phyloP scores from a whole-genome alignment of 108 stramenopile species.

The Mayamaea pseudoterrestris region DNA sequence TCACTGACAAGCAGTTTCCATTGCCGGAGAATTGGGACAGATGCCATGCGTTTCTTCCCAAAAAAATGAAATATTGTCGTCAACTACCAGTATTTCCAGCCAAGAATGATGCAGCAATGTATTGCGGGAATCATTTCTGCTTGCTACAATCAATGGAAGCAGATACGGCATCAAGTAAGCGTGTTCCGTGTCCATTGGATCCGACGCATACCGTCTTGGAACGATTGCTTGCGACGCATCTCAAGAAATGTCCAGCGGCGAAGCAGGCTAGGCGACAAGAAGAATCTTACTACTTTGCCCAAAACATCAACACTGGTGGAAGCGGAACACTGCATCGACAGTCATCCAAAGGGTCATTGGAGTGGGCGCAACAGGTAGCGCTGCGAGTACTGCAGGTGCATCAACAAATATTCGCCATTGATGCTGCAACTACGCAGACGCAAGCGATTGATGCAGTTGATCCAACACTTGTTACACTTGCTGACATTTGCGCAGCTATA shows the following conservation, averaged over 20 bases:
- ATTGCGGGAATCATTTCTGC: constrained; percentile 37
- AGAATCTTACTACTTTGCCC: constrained; percentile 24
- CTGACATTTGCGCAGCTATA: constrained; percentile 48
- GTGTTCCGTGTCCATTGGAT: constrained; percentile 80
- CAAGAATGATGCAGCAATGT: constrained; percentile 6
- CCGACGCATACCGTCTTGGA: constrained; percentile 67
- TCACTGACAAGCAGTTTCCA: no score
- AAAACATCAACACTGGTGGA: constrained; percentile 60
- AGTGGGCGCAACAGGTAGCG: constrained; percentile 40
- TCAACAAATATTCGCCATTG: constrained; percentile 25
- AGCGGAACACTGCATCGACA: constrained; percentile 20
- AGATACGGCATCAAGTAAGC: constrained; percentile 34
- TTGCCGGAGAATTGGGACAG: constrained; percentile 55
- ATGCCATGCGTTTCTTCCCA: constrained; percentile 49
- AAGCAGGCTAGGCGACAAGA: constrained; percentile 29
- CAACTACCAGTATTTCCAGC: constrained; percentile 51
- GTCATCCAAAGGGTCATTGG: constrained; percentile 3
- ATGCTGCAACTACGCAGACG: no score
- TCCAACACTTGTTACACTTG: constrained; percentile 8
- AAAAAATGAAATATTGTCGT: constrained; percentile 53
- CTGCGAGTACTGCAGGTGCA: constrained; percentile 39
- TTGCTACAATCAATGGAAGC: neutral
- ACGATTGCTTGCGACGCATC: constrained; percentile 41
- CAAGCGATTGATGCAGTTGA: no score
- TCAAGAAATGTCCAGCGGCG: constrained; percentile 49